Conservation (phyloP, 2,329 filamentous ascomycete species). For the Penicillium sp. region DNA sequence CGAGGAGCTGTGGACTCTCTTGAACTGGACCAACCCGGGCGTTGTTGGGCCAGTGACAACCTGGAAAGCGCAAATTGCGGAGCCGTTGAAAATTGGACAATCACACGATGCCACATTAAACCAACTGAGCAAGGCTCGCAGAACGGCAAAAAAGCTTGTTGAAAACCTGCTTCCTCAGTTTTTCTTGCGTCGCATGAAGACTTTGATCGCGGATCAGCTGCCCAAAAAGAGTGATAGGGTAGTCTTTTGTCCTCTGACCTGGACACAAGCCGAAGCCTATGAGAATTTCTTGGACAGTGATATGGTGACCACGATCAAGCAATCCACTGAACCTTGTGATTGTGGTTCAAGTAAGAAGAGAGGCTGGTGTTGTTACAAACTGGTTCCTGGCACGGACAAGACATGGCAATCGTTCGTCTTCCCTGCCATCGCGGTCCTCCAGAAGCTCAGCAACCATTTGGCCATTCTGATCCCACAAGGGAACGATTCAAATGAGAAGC, state of each 20-base stretch:
- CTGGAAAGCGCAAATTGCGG: conserved; percentile 77
- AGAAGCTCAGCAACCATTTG: conserved; percentile 92
- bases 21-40: conserved; percentile 96
- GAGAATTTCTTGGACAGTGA: conserved; percentile 76
- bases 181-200: conserved; percentile 91
- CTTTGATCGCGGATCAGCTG: conserved; percentile 84
- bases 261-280: conserved; percentile 79
- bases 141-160: conserved; percentile 80
- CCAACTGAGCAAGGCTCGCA: conserved; percentile 78
- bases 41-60: conserved; percentile 65
- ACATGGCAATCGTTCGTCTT: conserved; percentile 80
- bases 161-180: conserved; percentile 85
- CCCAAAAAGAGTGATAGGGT: conserved; percentile 94
- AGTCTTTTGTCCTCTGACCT: conserved; percentile 89
- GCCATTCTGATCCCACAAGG: conserved; percentile 75
- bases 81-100: conserved; percentile 82
- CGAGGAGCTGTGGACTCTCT: conserved; percentile 90
- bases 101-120: conserved; percentile 85
- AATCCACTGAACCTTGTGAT: conserved; percentile 66
- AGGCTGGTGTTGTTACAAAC: conserved; percentile 77
- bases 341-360: conserved; percentile 70
- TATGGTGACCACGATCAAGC: conserved; percentile 68
- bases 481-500: conserved; percentile 68
- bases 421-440: conserved; percentile 76
- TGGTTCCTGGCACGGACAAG: conserved; percentile 59